Base-by-base conservation (phyloP, 1,139 yeast genomes). In the Pichia sp. region DNA sequence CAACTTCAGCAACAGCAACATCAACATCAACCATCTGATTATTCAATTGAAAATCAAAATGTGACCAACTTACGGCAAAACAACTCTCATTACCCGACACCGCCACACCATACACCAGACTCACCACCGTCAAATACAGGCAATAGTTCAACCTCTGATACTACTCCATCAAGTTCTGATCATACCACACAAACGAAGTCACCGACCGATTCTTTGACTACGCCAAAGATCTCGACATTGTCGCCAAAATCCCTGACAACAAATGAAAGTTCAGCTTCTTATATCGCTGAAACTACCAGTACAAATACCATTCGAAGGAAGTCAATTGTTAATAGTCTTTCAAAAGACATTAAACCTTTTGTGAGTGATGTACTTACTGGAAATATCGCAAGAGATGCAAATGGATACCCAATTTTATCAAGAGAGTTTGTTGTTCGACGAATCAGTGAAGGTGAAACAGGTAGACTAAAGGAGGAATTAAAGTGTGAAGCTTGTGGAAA, bases 401-500 rank as follows among this genome's bases (percentile, higher is more conserved):
- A 52, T 40, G 55, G 56, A 38, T 48, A 44, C 47, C 64, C 65
- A 12, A 69, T 76, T 50, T 68, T 84, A 43, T 74, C 85, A 13
- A 69, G 94, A 53, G 86, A 82, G 56, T 84, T 84, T 68, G 94
- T 85, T 11, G 92, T 84, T 23, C 72, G 95, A 53, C 71, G 95
- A 52, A 85, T 85, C 46, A 80, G 88, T 48, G 95, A 86, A 64
- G 95, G 95, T 40, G 95, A 86, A 64, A 79, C 88, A 2, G 95
- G 95, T 11, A 67, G 95, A 46, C 71, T 85, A 46, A 86, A 85
- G 63, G 94, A 86, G 61, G 90, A 85, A 60, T 74, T 86, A 54
- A 82, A 83, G 59, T 86, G 95, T 68, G 94, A 86, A 65, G 88
- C 94, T 3, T 86, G 96, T 61, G 95, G 95, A 12, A 86, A 87